phyloP scores from a whole-genome alignment of 129 eudicot species.

The Escallonia herrerae region DNA sequence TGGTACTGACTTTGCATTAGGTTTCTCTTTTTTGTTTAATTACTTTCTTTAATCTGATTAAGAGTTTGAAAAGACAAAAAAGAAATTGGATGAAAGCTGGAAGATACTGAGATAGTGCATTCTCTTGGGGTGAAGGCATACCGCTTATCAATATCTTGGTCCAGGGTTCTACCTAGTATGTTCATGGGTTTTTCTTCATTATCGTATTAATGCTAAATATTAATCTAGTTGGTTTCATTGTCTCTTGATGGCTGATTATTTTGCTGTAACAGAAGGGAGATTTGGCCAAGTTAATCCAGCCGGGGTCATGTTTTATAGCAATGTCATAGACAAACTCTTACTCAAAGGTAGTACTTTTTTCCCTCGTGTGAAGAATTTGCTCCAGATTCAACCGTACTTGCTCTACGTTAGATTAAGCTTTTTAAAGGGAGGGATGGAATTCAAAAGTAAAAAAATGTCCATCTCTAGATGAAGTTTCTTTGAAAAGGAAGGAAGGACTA shows the following conservation, averaged over 20 bases:
- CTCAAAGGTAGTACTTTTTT: conserved; percentile 34
- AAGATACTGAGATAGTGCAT: conserved; percentile 64
- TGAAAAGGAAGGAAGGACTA: too few species aligned
- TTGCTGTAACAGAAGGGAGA: conserved; percentile 54
- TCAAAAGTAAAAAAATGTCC: too few species aligned
- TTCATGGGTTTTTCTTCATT: neutral
- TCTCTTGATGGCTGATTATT: too few species aligned
- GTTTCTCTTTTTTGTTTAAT: neutral
- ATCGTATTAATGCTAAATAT: too few species aligned
- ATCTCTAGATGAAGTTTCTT: too few species aligned
- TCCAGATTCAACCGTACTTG: too few species aligned
- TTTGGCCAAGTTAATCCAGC: conserved; percentile 55
- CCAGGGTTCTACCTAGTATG: conserved; percentile 85
- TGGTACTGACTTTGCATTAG: conserved; percentile 30
- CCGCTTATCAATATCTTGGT: conserved; percentile 77
- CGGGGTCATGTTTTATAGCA: conserved; percentile 59
- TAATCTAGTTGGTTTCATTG: too few species aligned
- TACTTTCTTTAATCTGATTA: neutral
- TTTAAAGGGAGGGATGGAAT: too few species aligned
- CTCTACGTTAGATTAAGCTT: neutral
- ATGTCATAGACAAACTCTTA: conserved; percentile 51
- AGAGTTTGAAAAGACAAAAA: neutral
- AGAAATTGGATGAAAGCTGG: conserved; percentile 24
- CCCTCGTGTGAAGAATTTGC: too few species aligned
- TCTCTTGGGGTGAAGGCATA: conserved; percentile 69